A percentile compares a stretch with the other conserved stretches of the same genome.
Conservation (phyloP, 1,284 basidiomycete species). For the Sanghuangporus baumii region DNA sequence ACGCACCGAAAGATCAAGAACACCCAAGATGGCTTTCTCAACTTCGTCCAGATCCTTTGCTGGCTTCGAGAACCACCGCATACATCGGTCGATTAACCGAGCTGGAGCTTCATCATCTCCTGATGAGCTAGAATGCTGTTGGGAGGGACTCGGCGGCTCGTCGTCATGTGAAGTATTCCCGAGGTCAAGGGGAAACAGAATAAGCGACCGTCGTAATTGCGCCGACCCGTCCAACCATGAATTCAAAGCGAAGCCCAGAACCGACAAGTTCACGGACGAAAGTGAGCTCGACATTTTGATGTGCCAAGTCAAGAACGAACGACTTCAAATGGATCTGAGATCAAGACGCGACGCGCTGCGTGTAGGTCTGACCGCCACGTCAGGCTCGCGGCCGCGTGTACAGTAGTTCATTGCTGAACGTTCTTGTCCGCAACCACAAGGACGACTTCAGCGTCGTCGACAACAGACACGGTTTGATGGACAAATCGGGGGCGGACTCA, state of each 20-base stretch:
- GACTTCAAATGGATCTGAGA: background rate
- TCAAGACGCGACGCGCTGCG: background rate
- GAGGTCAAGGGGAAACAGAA: constrained; percentile 16
- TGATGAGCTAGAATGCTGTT: background rate
- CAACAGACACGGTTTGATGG: background rate
- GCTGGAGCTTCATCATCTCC: background rate
- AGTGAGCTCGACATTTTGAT: constrained; percentile 5
- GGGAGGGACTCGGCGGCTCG: background rate
- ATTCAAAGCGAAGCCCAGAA: constrained; percentile 19
- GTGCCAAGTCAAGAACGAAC: too few species aligned
- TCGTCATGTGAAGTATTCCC: constrained; percentile 7
- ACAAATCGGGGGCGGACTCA: background rate
- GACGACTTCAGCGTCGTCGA: background rate
- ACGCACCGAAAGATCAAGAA: constrained; percentile 21
- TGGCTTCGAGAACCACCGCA: constrained; percentile 18
- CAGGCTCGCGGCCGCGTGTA: background rate
- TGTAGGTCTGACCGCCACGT: background rate
- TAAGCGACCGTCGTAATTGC: constrained; percentile 19
- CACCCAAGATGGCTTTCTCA: constrained; percentile 19
- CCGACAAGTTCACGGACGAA: constrained; percentile 13
- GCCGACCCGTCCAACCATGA: constrained; percentile 25
- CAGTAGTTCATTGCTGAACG: background rate
- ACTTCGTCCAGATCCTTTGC: constrained; percentile 19
- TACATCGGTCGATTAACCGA: background rate
- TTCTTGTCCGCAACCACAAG: background rate